These are phyloP conservation scores for Syncephalis plumigaleata DNA, from an alignment of 371 early-diverging fungal genomes.

Conservation along the genomic window DNA sequence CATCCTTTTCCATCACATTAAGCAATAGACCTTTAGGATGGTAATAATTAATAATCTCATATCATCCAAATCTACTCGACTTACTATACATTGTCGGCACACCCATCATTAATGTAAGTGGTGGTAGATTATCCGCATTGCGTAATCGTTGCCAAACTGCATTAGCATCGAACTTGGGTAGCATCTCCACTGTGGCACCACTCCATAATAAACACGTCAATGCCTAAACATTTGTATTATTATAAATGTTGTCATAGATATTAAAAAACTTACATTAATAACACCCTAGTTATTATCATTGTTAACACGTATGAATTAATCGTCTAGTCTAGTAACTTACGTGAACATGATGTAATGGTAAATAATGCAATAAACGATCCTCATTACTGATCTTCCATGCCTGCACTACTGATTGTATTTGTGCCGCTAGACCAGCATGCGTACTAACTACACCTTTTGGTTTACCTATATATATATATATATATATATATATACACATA, in stretches of 20 bases:
- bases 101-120: conserved; percentile 60
- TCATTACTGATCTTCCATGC: conserved; percentile 52
- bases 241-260: conserved; percentile 5
- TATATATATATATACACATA: not conserved
- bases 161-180: conserved; percentile 37
- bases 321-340: conserved; percentile 11
- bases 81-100: conserved; percentile 74
- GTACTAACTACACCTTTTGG: conserved; percentile 74
- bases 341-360: conserved; percentile 78
- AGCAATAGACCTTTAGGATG: not conserved
- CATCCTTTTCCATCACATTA: not conserved
- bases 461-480: conserved; percentile 16
- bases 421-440: conserved; percentile 39
- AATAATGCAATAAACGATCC: conserved; percentile 55
- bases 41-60: conserved; percentile 1
- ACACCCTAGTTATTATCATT: conserved; percentile 5
- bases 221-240: conserved; percentile 26
- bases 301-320: not conserved
- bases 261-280: conserved; percentile 4
- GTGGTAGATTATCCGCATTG: conserved; percentile 7
- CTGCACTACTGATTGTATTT: conserved; percentile 34
- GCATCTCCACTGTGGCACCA: conserved; percentile 64
- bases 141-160: conserved; percentile 40
- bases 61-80: not conserved
- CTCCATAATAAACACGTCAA: conserved; percentile 35